phyloP scores from a whole-genome alignment of 2,329 filamentous ascomycete genomes.

The Fusarium sp. region DNA sequence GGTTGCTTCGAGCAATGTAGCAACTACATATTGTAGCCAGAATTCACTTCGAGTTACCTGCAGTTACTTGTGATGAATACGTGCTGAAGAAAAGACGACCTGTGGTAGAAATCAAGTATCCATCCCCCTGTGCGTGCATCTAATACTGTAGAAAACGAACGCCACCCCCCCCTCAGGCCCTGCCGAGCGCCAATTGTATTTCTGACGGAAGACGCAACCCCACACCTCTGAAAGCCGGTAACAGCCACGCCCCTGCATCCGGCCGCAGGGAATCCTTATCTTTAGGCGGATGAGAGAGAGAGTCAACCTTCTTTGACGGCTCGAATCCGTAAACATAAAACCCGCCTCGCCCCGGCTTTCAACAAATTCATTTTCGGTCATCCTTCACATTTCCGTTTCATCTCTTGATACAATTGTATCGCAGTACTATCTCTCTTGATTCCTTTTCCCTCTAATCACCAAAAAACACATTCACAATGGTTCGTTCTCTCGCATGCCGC shows the following conservation, averaged over 20 bases:
- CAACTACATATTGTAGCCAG: background rate
- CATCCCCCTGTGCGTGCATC: conserved; percentile 14
- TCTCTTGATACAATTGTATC: conserved; percentile 40
- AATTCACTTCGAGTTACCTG: background rate
- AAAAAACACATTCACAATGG: conserved; percentile 38
- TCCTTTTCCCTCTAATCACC: background rate
- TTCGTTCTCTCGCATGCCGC: background rate
- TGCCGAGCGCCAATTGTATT: conserved; percentile 34
- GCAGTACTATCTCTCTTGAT: conserved; percentile 8
- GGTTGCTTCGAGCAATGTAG: background rate
- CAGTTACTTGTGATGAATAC: conserved; percentile 1
- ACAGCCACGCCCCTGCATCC: conserved; percentile 47
- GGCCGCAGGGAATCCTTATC: conserved; percentile 44
- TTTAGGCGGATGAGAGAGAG: conserved; percentile 38
- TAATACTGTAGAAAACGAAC: background rate
- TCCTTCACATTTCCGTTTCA: conserved; percentile 40
- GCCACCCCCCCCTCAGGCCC: conserved; percentile 28
- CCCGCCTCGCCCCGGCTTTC: conserved; percentile 40
- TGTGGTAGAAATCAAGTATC: conserved; percentile 28
- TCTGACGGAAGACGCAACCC: conserved; percentile 21
- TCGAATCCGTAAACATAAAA: conserved; percentile 45
- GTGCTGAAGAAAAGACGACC: conserved; percentile 3
- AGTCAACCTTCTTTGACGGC: conserved; percentile 32
- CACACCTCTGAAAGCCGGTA: conserved; percentile 39
- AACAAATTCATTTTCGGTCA: conserved; percentile 29